A percentile compares a stretch with the other conserved stretches of the same genome.
Conservation (phyloP, 805 yeast species). For the Candida methanosorbosa region DNA sequence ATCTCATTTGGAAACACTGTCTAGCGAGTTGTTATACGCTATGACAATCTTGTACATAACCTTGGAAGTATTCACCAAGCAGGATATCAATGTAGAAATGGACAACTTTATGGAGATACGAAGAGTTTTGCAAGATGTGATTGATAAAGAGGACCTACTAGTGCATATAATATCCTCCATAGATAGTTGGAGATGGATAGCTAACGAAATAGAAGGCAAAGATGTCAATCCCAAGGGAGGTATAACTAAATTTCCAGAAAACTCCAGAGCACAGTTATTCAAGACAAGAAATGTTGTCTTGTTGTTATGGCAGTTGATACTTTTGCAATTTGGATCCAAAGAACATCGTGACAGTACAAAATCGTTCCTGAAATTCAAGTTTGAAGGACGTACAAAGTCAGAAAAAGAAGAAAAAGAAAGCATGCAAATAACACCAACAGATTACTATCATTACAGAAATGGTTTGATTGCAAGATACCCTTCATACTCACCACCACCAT, state of each 20-base stretch:
- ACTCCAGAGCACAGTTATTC: slow-evolving; percentile 16
- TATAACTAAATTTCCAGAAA: background rate
- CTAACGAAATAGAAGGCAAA: slow-evolving; percentile 14
- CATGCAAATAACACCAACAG: slow-evolving; percentile 64
- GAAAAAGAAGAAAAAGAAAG: slow-evolving; percentile 3
- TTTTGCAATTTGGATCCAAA: slow-evolving; percentile 57
- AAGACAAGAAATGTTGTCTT: slow-evolving; percentile 49
- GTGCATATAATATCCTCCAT: slow-evolving; percentile 37
- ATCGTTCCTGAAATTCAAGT: slow-evolving; percentile 33
- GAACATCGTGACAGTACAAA: slow-evolving; percentile 33
- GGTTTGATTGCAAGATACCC: slow-evolving; percentile 75
- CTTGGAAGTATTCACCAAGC: background rate
- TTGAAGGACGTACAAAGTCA: slow-evolving; percentile 15
- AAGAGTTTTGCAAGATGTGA: slow-evolving; percentile 1
- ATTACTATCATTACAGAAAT: slow-evolving; percentile 71
- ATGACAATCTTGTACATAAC: slow-evolving; percentile 18
- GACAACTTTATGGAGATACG: too few species aligned
- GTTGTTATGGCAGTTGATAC: slow-evolving; percentile 43
- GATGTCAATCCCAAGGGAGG: slow-evolving; percentile 1
- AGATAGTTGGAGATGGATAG: slow-evolving; percentile 60
- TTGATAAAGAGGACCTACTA: slow-evolving; percentile 30
- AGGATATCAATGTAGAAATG: too few species aligned
- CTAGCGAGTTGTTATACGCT: slow-evolving; percentile 20
- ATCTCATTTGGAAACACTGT: too few species aligned
- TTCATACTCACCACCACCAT: slow-evolving; percentile 44